Evolutionary conservation across 176 grass and related monocot genomes (phyloP), one percentile per base, ranked within the genome.

Genomic region (Phragmites australis): DNA sequence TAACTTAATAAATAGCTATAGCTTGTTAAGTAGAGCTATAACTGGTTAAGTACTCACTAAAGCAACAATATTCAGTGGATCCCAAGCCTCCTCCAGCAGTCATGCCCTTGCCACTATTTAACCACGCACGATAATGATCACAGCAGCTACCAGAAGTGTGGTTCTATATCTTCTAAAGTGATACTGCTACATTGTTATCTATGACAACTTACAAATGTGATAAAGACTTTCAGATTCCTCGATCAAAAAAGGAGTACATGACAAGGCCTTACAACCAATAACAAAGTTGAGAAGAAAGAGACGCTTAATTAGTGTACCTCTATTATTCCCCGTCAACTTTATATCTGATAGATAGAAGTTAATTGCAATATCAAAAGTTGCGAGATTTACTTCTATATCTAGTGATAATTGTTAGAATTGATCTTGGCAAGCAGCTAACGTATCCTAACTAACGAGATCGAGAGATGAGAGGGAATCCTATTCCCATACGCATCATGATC

Each of bases 181-280:
- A 25, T 2, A 31, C 31, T 55, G 42, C 5, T 41, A 19, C 27
- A 37, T 49, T 27, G 10, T 49, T 63, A 63, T 77, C 25, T 62
- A n/a, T 25, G 63, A 68, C 9, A 68, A 19, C 23, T 80, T 80
- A 66, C 14, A n/a, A 78, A 6, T 5, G 44, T 51, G 59, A 39
- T 68, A 71, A 59, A 70, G 10, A 81, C 40, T 40, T 29, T 55
- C 65, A 68, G 78, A 81, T 81, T 81, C 78, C 78, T 81, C 37
- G 40, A 56, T 80, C 7, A 3, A 23, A 68, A 27, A 80, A 81
- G 23, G 78, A 25, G 47, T 70, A 21, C 11, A 5, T 81, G 78
- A 81, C 51, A 81, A 70, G 43, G 62, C 37, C 64, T 25, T 9
- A 16, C 39, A 44, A 70, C 49, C 37, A 69, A 52, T 52, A 52